Conservation (phyloP, 306 rosid species). For the Citrullus mucosospermus region DNA sequence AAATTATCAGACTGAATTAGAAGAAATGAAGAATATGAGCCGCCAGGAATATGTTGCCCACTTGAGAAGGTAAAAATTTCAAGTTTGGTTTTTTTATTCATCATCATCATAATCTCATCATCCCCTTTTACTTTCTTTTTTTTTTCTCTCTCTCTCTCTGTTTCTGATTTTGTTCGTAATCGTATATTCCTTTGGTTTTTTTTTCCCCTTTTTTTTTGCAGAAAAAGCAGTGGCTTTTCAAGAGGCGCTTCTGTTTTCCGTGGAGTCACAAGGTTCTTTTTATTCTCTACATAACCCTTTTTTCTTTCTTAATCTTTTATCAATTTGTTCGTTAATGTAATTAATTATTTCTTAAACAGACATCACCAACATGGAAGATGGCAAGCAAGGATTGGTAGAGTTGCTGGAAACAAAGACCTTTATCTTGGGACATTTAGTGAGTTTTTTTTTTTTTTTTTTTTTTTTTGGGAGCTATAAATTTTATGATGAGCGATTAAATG, state of each 20-base stretch:
- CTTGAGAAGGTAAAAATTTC: slow-evolving; percentile 7
- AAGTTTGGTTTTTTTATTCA: neutral
- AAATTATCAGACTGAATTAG: slow-evolving; percentile 11
- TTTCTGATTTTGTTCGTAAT: neutral
- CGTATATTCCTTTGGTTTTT: neutral
- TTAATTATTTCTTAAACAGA: slow-evolving; percentile 12
- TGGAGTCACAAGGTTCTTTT: slow-evolving; percentile 9
- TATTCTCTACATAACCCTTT: neutral
- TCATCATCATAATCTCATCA: neutral
- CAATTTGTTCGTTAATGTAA: neutral
- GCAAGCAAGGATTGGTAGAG: slow-evolving; percentile 65
- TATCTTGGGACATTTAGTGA: slow-evolving; percentile 61
- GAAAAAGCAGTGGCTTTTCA: slow-evolving; percentile 19
- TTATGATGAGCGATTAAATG: neutral
- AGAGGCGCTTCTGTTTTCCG: slow-evolving; percentile 13
- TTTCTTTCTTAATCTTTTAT: too few species aligned
- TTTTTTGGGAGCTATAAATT: neutral
- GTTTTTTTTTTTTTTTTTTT: slow-evolving; percentile 1
- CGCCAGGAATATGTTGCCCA: slow-evolving; percentile 17
- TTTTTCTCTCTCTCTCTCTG: neutral
- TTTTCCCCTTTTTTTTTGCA: neutral
- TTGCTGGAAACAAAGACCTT: slow-evolving; percentile 63
- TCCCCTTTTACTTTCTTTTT: neutral
- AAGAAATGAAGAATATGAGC: slow-evolving; percentile 18
- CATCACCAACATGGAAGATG: slow-evolving; percentile 72